Base-by-base conservation (phyloP, 805 yeast genomes). In the Starmera caribaea region DNA sequence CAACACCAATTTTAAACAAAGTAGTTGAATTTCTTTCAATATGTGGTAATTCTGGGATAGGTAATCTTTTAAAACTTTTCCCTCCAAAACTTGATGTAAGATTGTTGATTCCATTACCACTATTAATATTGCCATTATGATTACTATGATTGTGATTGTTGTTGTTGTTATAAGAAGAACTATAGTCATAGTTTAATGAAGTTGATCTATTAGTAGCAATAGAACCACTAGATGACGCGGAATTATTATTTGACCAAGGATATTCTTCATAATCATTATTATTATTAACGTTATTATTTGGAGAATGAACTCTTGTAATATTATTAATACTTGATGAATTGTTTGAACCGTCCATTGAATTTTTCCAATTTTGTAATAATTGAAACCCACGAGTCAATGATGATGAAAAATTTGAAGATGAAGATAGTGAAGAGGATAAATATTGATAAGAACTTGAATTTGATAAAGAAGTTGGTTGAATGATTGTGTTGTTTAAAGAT, bases 381-480 rank as follows among this genome's bases (percentile, higher is more conserved):
- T 56, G 52, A 7, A 51, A 43, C 12, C 53, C 53, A 31, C 47
- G 47, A 28, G 43, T 58, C 45, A 45, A 50, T 35, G 55, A 65
- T 47, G 61, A 63, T 47, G 41, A 63, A 49, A 42, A 62, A 58
- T 41, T 61, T 47, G 40, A 60, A 39, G 35, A 55, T 51, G 45
- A 63, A 43, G 68, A 58, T 34, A 65, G 49, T 8, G 67, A 62
- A 0, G 70, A 63, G 1, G 69, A 65, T 11, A 66, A 40, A 38
- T 60, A 62, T 3, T 61, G 61, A 34, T 61, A 41, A 1, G 69
- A 64, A 35, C 54, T 63, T 10, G 62, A 52, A 14, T 59, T 62
- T 31, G 61, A 62, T 31, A 61, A 40, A 4, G 68, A 55, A 2
- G 63, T 51, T 27, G 63, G 57, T 40, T 52, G 67, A 34, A 52